A percentile compares a stretch with the other conserved stretches of the same genome.
phyloP scores from a whole-genome alignment of 2,329 filamentous ascomycete species.

The Cyphellophora europaea region DNA sequence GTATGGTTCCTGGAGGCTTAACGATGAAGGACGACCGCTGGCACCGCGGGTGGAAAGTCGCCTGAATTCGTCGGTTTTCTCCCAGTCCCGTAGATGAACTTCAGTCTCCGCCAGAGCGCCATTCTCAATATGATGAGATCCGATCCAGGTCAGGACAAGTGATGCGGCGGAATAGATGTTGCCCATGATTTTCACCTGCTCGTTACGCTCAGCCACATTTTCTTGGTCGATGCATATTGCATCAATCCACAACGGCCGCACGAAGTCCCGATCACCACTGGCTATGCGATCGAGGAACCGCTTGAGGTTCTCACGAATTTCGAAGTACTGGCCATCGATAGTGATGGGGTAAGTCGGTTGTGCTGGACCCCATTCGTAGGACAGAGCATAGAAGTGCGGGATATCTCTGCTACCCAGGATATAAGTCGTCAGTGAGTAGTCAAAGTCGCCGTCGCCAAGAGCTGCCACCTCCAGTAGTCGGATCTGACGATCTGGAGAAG shows the following conservation, averaged over 20 bases:
- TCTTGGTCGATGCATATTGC: constrained; percentile 30
- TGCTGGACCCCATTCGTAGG: background rate
- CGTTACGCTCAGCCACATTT: constrained; percentile 25
- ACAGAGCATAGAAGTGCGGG: background rate
- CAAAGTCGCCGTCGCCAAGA: background rate
- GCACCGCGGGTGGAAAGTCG: background rate
- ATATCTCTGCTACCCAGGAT: background rate
- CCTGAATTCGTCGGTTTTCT: background rate
- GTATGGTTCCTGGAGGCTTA: background rate
- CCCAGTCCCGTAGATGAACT: background rate
- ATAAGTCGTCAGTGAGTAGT: background rate
- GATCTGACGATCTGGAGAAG: background rate
- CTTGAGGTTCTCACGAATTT: constrained; percentile 1
- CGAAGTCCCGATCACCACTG: background rate
- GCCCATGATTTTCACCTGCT: constrained; percentile 37
- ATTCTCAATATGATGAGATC: background rate
- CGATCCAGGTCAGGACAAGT: background rate
- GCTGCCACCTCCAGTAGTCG: background rate
- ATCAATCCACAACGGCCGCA: constrained; percentile 24
- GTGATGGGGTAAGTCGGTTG: background rate
- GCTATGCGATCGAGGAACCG: background rate
- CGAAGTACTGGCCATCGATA: background rate
- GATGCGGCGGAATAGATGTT: constrained; percentile 27
- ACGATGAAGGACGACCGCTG: background rate
- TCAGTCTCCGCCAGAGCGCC: background rate